These are phyloP conservation scores for Aegilops tauschii DNA, from an alignment of 176 grass and related monocot species.

Conservation along the genomic window DNA sequence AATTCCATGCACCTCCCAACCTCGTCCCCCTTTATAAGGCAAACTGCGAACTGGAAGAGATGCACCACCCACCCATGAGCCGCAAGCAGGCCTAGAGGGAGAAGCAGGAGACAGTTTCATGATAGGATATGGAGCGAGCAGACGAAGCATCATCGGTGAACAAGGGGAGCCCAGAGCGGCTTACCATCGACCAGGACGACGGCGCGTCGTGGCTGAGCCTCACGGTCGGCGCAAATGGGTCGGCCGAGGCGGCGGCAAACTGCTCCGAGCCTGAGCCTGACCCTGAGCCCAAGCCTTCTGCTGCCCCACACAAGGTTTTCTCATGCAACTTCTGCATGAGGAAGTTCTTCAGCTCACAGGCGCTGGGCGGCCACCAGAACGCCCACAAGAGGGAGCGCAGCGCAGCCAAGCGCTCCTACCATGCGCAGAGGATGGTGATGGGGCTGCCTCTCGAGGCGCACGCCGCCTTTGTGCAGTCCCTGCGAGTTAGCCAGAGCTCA, in stretches of 20 bases:
- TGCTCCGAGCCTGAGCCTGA: constrained; percentile 30
- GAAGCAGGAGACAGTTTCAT: constrained; percentile 1
- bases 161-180: constrained; percentile 40
- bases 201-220: constrained; percentile 64
- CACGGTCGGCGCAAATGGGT: constrained; percentile 34
- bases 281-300: constrained; percentile 27
- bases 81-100: constrained; percentile 9
- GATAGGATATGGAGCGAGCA: constrained; percentile 43
- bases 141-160: constrained; percentile 53
- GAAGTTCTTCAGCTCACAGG: constrained; percentile 91
- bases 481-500: constrained; percentile 46
- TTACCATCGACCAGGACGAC: constrained; percentile 39
- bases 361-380: constrained; percentile 85
- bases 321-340: constrained; percentile 91
- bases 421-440: constrained; percentile 65
- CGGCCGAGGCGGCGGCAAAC: constrained; percentile 30
- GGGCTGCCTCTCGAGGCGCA: constrained; percentile 70
- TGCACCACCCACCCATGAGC: constrained; percentile 40
- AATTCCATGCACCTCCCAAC: constrained; percentile 43
- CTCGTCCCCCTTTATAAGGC: constrained; percentile 63
- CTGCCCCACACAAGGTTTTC: constrained; percentile 70
- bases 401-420: constrained; percentile 60
- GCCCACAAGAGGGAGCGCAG: constrained; percentile 88
- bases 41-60: constrained; percentile 43
- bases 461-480: constrained; percentile 51